Evolutionary conservation across 768 basidiomycete species (phyloP), one percentile per base, ranked within the genome.

Genomic region (Pleurotus ostreatus): DNA sequence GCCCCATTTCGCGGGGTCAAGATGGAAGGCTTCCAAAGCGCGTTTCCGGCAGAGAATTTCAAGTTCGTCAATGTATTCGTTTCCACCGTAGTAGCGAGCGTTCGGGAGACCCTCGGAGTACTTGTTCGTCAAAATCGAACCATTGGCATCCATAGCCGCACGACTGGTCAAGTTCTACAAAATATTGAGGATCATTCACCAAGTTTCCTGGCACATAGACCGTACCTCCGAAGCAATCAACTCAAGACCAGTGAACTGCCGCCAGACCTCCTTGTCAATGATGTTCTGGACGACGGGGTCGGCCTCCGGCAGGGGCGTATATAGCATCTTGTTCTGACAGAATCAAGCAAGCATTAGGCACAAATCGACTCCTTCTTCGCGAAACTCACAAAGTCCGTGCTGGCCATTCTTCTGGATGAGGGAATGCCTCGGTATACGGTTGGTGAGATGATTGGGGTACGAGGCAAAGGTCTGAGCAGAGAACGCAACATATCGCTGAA

Each of bases 61-160:
- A 66, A 99, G 89, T 69, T 97, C 92, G 68, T 98, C 97, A 63
- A 98, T 89, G 77, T 89, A 89, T 74, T 98, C 97, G 77, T 98
- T 99, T 57, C 96, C 96, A 65, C 94, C 94, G 63, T 96, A 98
- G 76, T 97, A 97, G 57, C 95, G 88, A 45, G 94, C 95, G 55
- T 84, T 85, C n/a, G 97, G 97, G 47, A 98, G 92, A 79, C 97
- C 97, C 75, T 98, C 97, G 18, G 97, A 98, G 80, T 97, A 97
- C 77, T 98, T 98, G 85, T 97, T 97, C 70, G 96, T 98, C 69
- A 98, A 73, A 70, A 99, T 95, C 55, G 96, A 98, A 49, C 97
- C 97, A 74, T 98, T 98, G 61, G 95, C 96, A 74, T 98, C 92
- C 89, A 98, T 95, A 52, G 92, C 87, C 22, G 96, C 94, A 65